Evolutionary conservation across 1,139 yeast species (phyloP).

Genomic region (Taphrina communis): DNA sequence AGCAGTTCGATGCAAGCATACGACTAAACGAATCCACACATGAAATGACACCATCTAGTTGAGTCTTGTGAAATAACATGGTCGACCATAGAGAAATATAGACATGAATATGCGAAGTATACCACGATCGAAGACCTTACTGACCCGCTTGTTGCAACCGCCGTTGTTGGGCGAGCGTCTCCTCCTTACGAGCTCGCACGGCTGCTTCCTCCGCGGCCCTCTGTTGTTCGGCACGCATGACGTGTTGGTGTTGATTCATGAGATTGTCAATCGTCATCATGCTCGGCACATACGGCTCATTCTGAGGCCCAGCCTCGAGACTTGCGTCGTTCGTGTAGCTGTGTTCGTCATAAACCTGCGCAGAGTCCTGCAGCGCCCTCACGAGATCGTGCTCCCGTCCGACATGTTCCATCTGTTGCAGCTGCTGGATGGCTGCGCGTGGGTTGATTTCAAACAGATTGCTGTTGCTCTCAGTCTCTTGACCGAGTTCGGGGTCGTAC

Average conservation of each 20-base stretch:
- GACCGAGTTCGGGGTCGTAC: conserved; percentile 13
- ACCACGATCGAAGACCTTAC: background rate
- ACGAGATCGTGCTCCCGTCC: conserved; percentile 15
- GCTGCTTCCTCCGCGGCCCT: conserved; percentile 26
- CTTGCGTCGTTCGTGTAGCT: conserved; percentile 4
- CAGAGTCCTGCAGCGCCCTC: background rate
- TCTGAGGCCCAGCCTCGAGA: conserved; percentile 12
- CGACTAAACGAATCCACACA: no score
- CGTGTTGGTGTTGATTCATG: conserved; percentile 26
- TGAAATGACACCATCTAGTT: no score
- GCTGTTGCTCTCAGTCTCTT: conserved; percentile 11
- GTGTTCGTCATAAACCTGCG: conserved; percentile 7
- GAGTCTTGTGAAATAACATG: no score
- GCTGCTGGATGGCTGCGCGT: conserved; percentile 24
- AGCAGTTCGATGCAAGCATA: no score
- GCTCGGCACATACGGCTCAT: conserved; percentile 25
- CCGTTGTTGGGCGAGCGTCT: conserved; percentile 20
- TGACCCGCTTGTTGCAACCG: conserved; percentile 12
- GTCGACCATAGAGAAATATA: background rate
- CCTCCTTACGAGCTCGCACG: conserved; percentile 26
- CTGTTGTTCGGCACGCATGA: conserved; percentile 23
- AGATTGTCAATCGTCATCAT: conserved; percentile 34
- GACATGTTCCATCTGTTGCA: conserved; percentile 17
- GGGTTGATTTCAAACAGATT: conserved; percentile 31
- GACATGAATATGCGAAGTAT: background rate